Evolutionary conservation across 768 basidiomycete species (phyloP), one percentile per base, ranked within the genome.

Genomic region (Cystofilobasidium ferigula): DNA sequence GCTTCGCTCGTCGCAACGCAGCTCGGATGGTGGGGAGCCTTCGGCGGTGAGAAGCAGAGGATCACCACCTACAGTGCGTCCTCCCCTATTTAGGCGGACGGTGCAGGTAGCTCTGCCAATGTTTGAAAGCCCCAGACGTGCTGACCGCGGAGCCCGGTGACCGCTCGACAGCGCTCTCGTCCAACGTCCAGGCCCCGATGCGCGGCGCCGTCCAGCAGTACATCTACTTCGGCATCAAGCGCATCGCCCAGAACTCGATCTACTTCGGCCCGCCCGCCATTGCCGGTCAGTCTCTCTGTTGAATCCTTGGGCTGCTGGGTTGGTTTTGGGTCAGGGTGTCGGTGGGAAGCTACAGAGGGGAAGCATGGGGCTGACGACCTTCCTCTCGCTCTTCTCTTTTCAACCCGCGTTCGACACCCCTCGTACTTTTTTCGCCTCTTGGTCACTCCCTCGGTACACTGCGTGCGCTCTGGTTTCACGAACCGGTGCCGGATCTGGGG

Each of bases 161-260:
- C n/a, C n/a, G n/a, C n/a, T n/a, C n/a, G n/a, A n/a, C 40, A 38
- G 26, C 36, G 40, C 58, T 28, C 40, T 40, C 58, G 8, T 43
- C 58, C 40, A 59, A 38, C 42, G 36, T 30, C 40, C 58, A 54
- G 51, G 26, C 51, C 7, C 51, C 51, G 28, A 54, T 54, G 51
- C 26, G 30, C 14, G 51, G 51, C 14, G 51, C 51, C 28, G 9
- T 59, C 14, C 36, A 38, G 36, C 58, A 40, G 42, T 59, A 59
- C 38, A 26, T 59, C 58, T 28, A 59, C 58, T 40, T 59, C 40
- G 58, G 26, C 58, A 59, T 42, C 58, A 38, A 40, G 36, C 58
- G 51, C 30, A 28, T 54, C 51, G 51, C 51, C 51, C 51, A 30
- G 28, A 6, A 54, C 9, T 59, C 58, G 40, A 38, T 59, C 58